Conservation (phyloP, 192 early-diverging fungal species). For the Paraglomus occultum region DNA sequence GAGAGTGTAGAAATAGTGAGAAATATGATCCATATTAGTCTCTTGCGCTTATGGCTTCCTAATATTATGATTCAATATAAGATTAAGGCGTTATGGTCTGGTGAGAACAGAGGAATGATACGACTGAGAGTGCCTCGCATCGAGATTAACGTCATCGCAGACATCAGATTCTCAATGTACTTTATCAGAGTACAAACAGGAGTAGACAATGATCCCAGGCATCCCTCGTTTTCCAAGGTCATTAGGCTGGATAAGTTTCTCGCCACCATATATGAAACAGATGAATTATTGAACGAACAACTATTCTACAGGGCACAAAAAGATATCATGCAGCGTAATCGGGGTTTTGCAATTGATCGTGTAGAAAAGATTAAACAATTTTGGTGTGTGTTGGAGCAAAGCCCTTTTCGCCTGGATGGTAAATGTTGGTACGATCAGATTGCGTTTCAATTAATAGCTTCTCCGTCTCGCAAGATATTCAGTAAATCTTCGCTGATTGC, state of each 20-base stretch:
- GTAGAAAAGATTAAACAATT: slow-evolving; percentile 29
- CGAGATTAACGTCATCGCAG: slow-evolving; percentile 51
- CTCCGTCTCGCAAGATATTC: slow-evolving; percentile 32
- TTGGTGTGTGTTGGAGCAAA: slow-evolving; percentile 31
- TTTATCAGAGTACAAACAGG: slow-evolving; percentile 44
- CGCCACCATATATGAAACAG: slow-evolving; percentile 43
- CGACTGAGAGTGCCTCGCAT: slow-evolving; percentile 45
- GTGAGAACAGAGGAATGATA: slow-evolving; percentile 8
- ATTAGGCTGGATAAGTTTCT: slow-evolving; percentile 48
- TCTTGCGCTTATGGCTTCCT: slow-evolving; percentile 71
- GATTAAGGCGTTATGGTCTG: slow-evolving; percentile 49
- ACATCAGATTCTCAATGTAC: slow-evolving; percentile 44
- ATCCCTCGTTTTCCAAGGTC: slow-evolving; percentile 54
- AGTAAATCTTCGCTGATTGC: slow-evolving; percentile 18
- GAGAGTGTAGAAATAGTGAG: slow-evolving; percentile 51
- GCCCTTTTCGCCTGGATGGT: slow-evolving; percentile 30
- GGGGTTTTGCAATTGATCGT: background rate
- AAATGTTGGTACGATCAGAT: slow-evolving; percentile 51
- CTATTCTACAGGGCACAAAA: slow-evolving; percentile 26
- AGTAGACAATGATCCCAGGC: slow-evolving; percentile 42
- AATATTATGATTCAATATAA: slow-evolving; percentile 75
- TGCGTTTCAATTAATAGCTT: slow-evolving; percentile 30
- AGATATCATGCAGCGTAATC: slow-evolving; percentile 11
- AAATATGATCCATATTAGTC: slow-evolving; percentile 54
- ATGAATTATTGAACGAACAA: slow-evolving; percentile 45